Base-by-base conservation (phyloP, 1,284 basidiomycete genomes). In the Rhodotorula sp. region DNA sequence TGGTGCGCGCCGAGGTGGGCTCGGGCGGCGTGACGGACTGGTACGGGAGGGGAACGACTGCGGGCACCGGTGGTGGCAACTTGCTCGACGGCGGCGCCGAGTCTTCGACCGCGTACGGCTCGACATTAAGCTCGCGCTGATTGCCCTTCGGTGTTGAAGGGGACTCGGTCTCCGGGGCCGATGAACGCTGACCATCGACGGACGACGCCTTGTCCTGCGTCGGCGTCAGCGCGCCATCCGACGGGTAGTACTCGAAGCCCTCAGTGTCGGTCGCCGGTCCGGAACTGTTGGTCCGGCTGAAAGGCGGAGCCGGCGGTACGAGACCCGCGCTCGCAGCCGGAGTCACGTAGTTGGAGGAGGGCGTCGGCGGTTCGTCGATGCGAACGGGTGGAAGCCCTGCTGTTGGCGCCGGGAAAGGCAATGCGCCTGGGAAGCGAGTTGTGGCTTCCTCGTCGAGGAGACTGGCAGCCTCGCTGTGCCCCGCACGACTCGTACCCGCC, bases 61-160 rank as follows among this genome's bases (percentile, higher is more conserved):
- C 25, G 14, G 16, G 23, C n/a, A 27, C 3, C 27, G 66, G 46
- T 1, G 25, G 45, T 0, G 21, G 13, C 19, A 46, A 44, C 25
- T 19, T 3, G 3, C 12, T 13, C 7, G 23, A 7, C 10, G 17
- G 7, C 19, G 16, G 23, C 0, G 61, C n/a, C 1, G 50, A 3
- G 2, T 56, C 54, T 27, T 64, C 62, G 27, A 64, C 34, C 9
- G 49, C 23, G 62, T 64, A 64, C 19, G 62, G 62, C 54, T 64
- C 46, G 27, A 23, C 54, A 7, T 34, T 27, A 16, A 16, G 17
- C 16, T 14, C 8, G 21, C 34, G 14, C 16, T 23, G 12, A 19
- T 49, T 23, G 45, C 25, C 45, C 21, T 55, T 52, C 19, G 61
- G 34, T 25, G 61, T 45, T 14, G n/a, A 16, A 0, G 57, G n/a